Conservation (phyloP, 2,329 filamentous ascomycete genomes). For the Exophiala spinifera region DNA sequence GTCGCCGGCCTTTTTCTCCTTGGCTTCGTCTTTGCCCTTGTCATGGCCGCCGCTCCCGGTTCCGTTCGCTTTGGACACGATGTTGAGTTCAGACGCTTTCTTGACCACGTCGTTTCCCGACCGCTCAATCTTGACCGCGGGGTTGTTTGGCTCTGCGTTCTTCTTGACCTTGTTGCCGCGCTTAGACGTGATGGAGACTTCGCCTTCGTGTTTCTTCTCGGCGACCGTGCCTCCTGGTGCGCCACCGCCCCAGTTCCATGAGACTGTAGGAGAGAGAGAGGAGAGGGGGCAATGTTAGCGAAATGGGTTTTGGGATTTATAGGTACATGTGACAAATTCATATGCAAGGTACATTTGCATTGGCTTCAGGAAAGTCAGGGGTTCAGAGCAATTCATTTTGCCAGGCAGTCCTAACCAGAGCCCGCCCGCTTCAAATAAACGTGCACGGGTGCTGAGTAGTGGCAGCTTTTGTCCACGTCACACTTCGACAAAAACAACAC, state of each 20-base stretch:
- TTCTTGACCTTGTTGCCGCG: conserved; percentile 63
- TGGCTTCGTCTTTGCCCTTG: conserved; percentile 37
- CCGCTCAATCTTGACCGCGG: conserved; percentile 58
- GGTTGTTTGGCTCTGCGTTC: conserved; percentile 59
- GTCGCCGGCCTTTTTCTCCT: conserved; percentile 33
- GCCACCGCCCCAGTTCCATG: conserved; percentile 59
- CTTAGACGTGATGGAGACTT: conserved; percentile 60
- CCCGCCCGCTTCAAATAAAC: too few species aligned
- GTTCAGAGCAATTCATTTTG: too few species aligned
- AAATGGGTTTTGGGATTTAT: too few species aligned
- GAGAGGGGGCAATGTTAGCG: neutral
- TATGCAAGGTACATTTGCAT: too few species aligned
- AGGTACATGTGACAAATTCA: too few species aligned
- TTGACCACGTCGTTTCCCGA: conserved; percentile 65
- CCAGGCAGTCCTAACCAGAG: too few species aligned
- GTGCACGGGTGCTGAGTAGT: too few species aligned
- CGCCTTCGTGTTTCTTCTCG: conserved; percentile 56
- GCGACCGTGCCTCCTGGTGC: conserved; percentile 57
- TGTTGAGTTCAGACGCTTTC: conserved; percentile 57
- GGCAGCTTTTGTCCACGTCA: too few species aligned
- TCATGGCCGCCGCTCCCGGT: conserved; percentile 29
- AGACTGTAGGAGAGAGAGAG: too few species aligned
- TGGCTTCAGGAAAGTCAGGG: too few species aligned
- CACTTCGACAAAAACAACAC: too few species aligned
- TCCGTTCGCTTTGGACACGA: conserved; percentile 47